Percentiles rank a stretch among this genome's conserved stretches.
phyloP scores from a whole-genome alignment of 345 rosid genomes.

The Camelina hispida region DNA sequence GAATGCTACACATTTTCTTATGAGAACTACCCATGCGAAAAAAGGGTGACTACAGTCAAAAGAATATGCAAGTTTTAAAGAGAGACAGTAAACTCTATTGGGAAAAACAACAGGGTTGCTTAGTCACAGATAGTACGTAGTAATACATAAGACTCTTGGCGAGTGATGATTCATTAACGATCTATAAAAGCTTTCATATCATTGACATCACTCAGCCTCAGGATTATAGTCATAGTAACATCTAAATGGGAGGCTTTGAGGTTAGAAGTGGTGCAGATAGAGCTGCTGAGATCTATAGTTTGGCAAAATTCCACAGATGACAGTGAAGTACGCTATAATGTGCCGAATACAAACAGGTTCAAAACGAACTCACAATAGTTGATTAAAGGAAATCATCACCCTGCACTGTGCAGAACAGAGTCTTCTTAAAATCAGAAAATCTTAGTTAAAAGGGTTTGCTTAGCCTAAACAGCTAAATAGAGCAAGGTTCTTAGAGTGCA shows the following conservation, averaged over 20 bases:
- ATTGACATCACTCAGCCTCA: neutral
- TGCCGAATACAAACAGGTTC: neutral
- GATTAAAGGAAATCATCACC: too few species aligned
- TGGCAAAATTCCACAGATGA: neutral
- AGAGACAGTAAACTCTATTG: neutral
- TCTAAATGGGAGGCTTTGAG: neutral
- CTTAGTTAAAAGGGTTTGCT: neutral
- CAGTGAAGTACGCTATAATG: neutral
- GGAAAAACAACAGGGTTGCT: neutral
- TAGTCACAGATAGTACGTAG: too few species aligned
- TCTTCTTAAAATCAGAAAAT: neutral
- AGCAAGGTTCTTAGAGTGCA: slow-evolving; percentile 51
- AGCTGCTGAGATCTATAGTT: too few species aligned
- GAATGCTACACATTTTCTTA: neutral
- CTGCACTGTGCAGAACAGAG: neutral
- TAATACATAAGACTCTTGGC: too few species aligned
- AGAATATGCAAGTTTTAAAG: neutral
- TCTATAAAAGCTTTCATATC: too few species aligned
- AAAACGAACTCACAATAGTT: neutral
- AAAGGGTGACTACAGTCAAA: neutral
- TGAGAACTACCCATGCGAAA: neutral
- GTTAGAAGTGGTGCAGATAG: neutral
- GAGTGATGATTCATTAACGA: too few species aligned
- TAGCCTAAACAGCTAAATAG: slow-evolving; percentile 35
- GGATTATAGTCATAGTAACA: too few species aligned